Conservation (phyloP, 2,329 filamentous ascomycete species). For the Phaeomoniella chlamydospora region DNA sequence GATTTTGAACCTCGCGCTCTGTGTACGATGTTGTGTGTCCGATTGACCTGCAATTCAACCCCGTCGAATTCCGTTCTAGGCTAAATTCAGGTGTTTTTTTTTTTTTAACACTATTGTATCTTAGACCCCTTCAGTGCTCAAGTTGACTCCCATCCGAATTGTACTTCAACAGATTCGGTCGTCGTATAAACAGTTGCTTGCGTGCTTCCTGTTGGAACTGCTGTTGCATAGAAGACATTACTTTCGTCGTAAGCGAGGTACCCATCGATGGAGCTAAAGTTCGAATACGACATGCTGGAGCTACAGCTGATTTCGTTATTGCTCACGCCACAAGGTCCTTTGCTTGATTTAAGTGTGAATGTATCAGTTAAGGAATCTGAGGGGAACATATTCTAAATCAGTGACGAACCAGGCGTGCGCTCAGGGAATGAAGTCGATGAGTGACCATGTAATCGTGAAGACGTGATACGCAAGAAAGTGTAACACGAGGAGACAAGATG, state of each 20-base stretch:
- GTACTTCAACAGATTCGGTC: background rate
- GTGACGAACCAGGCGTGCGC: no score
- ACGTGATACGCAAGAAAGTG: no score
- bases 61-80: no score
- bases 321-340: constrained; percentile 43
- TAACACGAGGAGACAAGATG: no score
- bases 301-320: constrained; percentile 26
- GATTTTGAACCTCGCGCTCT: no score
- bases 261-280: background rate
- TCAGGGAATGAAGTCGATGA: no score
- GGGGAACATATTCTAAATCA: constrained; percentile 16
- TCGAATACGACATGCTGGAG: background rate
- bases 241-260: background rate
- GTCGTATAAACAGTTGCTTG: background rate
- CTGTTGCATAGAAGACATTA: background rate
- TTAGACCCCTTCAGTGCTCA: no score
- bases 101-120: no score
- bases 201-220: background rate
- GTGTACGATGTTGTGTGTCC: no score
- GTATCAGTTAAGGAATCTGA: constrained; percentile 19
- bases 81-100: no score
- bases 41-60: no score
- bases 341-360: constrained; percentile 44
- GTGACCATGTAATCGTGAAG: no score
- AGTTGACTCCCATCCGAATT: background rate